phyloP scores from a whole-genome alignment of 1,284 basidiomycete species.

The Cryptococcus sp. region DNA sequence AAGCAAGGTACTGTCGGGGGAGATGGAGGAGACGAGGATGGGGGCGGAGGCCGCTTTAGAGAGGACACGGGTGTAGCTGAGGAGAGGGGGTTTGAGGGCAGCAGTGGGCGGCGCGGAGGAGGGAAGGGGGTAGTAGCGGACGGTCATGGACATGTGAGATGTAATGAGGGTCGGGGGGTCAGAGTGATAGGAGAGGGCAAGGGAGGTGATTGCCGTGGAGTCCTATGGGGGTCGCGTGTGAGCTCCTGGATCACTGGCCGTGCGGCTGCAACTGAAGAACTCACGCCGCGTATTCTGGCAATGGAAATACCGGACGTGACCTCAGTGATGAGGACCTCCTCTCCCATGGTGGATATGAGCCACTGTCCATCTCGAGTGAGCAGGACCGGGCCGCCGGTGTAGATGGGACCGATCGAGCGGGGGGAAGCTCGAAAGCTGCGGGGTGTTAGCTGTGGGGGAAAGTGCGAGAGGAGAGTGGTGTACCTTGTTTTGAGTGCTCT shows the following conservation, averaged over 20 bases:
- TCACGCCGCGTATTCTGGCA: slow-evolving; percentile 74
- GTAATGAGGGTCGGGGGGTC: slow-evolving; percentile 53
- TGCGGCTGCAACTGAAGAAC: slow-evolving; percentile 40
- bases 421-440: slow-evolving; percentile 48
- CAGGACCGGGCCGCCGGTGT: slow-evolving; percentile 82
- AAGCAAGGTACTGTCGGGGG: slow-evolving; percentile 88
- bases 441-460: background rate
- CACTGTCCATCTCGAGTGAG: slow-evolving; percentile 72
- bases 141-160: slow-evolving; percentile 52
- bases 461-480: background rate
- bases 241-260: background rate
- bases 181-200: slow-evolving; percentile 47
- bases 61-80: slow-evolving; percentile 63
- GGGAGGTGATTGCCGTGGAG: slow-evolving; percentile 55
- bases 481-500: slow-evolving; percentile 45
- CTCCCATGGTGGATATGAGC: slow-evolving; percentile 80
- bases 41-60: slow-evolving; percentile 86
- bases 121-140: slow-evolving; percentile 54
- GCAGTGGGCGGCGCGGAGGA: slow-evolving; percentile 19
- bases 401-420: slow-evolving; percentile 60
- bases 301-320: slow-evolving; percentile 69
- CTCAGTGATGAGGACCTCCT: slow-evolving; percentile 80
- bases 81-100: slow-evolving; percentile 40
- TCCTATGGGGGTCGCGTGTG: slow-evolving; percentile 47
- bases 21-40: slow-evolving; percentile 74